Evolutionary conservation across 805 yeast genomes (phyloP), one percentile per base, ranked within the genome.

Genomic region (Ogataea corticis): DNA sequence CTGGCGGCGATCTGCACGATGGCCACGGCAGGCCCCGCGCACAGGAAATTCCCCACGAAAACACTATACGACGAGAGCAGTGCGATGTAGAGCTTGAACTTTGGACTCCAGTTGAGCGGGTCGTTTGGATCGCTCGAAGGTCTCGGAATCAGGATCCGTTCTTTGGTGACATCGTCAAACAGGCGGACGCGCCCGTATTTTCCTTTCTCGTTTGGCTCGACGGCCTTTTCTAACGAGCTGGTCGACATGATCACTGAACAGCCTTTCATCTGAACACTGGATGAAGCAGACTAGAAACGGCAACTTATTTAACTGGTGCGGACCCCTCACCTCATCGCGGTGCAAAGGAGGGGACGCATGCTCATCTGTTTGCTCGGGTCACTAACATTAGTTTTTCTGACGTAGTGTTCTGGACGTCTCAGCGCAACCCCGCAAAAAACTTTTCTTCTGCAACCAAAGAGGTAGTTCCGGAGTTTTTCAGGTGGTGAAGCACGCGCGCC

Each of bases 101-200:
- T 33, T 21, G 42, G 38, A 18, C 76, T 42, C 88, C 88, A 83
- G 55, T 80, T 82, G 46, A 83, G 65, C 1, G 88, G 88, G 55
- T 83, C 89, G 52, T 82, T 77, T 10, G 87, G 85, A 49, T 82
- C 81, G 42, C 73, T 77, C 0, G 84, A 73, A 2, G 89, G 89
- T 13, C 77, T 77, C 25, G 89, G 89, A 36, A 79, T 73, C 32
- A 82, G 65, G 11, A 83, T 45, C 11, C 44, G 13, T 29, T 45
- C 41, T 23, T 45, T 45, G 31, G 48, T 45, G 9, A 13, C 39
- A 18, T 38, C 27, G 30, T 45, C 38, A 35, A 45, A 45, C 4
- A 41, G 30, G 14, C 30, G 48, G 7, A 45, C 48, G 7, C 38
- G 34, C 10, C 48, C 48, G 18, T 44, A 33, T 11, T 28, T 28